phyloP scores from a whole-genome alignment of 139 green algal species.

The Mesotaenium endlicherianum region DNA sequence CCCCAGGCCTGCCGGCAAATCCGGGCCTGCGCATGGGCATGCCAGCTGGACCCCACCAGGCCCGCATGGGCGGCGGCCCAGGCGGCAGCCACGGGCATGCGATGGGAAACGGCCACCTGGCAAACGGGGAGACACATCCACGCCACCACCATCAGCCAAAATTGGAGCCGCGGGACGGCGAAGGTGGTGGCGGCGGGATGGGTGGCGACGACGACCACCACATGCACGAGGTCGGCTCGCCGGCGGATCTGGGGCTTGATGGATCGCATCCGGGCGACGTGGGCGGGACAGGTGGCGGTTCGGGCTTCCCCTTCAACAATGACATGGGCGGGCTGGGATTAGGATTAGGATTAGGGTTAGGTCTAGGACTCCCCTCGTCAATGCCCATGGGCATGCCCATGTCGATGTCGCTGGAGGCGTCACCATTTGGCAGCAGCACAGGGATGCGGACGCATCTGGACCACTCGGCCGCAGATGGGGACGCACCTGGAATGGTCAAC shows the following conservation, averaged over 20 bases:
- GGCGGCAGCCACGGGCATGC: not conserved
- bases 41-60: not conserved
- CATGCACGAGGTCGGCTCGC: too few species aligned
- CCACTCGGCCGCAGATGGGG: not conserved
- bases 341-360: too few species aligned
- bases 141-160: not conserved
- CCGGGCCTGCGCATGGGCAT: not conserved
- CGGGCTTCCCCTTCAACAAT: not conserved
- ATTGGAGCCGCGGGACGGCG: not conserved
- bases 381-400: conserved; percentile 14
- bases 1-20: not conserved
- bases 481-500: too few species aligned
- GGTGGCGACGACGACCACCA: too few species aligned
- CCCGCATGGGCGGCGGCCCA: not conserved
- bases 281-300: not conserved
- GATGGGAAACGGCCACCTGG: not conserved
- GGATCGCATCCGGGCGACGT: too few species aligned
- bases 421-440: not conserved
- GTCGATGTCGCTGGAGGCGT: not conserved
- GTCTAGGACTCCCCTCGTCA: not conserved
- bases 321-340: not conserved
- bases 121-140: too few species aligned
- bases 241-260: too few species aligned
- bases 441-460: not conserved
- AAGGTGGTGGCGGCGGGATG: not conserved